Base-by-base conservation (phyloP, 495 filamentous ascomycete species). In the Annulohypoxylon maeteangense region DNA sequence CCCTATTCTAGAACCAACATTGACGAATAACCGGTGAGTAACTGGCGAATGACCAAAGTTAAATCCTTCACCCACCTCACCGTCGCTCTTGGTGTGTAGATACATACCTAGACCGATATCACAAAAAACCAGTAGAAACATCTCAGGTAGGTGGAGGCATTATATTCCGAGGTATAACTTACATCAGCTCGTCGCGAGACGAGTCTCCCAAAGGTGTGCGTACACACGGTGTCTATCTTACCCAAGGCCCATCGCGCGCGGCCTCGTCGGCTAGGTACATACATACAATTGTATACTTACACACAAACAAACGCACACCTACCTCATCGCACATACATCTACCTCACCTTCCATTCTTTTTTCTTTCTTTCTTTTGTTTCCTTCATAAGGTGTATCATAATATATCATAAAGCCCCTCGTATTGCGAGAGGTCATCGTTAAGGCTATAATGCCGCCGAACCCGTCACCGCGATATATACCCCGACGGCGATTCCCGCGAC, bases 401-500 rank as follows among this genome's bases (percentile, higher is more conserved):
- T 42, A 22, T 27, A 42, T 44, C 45, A 40, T 58, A 25, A 57
- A 38, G 11, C 14, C 36, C 55, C 22, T 44, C 42, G 4, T 40
- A 38, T 58, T 32, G 18, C 45, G 38, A 50, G 47, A 22, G n/a
- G 45, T 40, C 2, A 54, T 40, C 8, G n/a, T 38, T 16, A 44
- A 32, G 31, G 55, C 55, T 67, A 66, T 72, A 64, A 36, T 12
- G 58, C 6, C 27, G 42, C 20, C 18, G 67, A 45, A 12, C 65
- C 61, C 27, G 65, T 51, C 32, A 73, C 61, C 34, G 70, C 65
- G 18, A 73, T 38, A 12, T 64, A 68, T 11, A 73, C 48, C 48
- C 70, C 70, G n/a, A 73, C 65, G 47, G 55, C 47, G 5, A 73
- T 40, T 38, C 70, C 70, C 1, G 56, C 70, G 40, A 73, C 34